Base-by-base conservation (phyloP, 2,329 filamentous ascomycete species). In the Sarocladium strictum region DNA sequence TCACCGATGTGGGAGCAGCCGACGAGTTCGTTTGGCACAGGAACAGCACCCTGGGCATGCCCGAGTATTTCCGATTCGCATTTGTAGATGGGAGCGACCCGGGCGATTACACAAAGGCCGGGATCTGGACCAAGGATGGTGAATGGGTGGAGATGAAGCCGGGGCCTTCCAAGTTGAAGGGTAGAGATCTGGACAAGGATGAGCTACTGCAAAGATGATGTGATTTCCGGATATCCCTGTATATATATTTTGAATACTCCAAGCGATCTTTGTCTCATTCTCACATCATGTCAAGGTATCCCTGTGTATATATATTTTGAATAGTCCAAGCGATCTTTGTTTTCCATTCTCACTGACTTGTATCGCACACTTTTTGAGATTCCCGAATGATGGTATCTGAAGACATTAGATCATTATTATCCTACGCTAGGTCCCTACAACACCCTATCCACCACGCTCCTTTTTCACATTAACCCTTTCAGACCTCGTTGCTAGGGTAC, bases 51-150 rank as follows among this genome's bases (percentile, higher is more conserved):
- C 56, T 74, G 12, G 66, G 67, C 3, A 57, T 77, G 53, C 81
- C 84, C 37, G 86, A 91, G 67, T 93, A 90, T 63, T 92, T 93
- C 64, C 74, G 89, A 6, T 93, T 93, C 68, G 87, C 77, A 1
- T 91, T 83, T 63, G 80, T 92, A 76, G 75, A 79, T 52, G 88
- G 87, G 1, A 83, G 80, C 55, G 66, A 66, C 3, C 77, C 76
- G 37, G 84, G 77, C 23, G 89, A 93, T 65, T 93, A 89, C 63
- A 90, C 86, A 14, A 87, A 84, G 68, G 89, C 89, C 0, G 89
- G 87, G 1, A 78, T 75, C 11, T 93, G 89, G 89, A 76, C 76
- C 23, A 69, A 64, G 1, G 77, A 85, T 53, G 81, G 85, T 1
- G 73, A 76, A 32, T 93, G 89, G 89, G 72, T 73, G 41, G 67